Evolutionary conservation across 805 yeast genomes (phyloP).

Genomic region (Candida dajiaensis): DNA sequence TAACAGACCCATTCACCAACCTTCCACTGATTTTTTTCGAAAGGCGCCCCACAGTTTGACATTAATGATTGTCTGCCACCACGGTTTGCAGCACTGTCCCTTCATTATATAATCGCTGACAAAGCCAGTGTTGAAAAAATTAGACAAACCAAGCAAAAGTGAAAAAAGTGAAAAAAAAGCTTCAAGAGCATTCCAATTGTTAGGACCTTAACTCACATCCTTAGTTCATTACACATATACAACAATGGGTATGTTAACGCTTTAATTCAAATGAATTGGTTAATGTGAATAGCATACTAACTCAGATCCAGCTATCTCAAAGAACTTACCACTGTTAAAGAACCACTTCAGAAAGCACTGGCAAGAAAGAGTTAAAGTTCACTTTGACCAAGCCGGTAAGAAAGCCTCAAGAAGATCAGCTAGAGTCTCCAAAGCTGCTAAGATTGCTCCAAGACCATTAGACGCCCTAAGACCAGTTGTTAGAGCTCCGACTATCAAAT

Average conservation of each 20-base stretch:
- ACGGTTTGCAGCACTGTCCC: background rate
- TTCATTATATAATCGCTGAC: background rate
- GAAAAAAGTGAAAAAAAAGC: background rate
- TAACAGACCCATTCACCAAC: too few species aligned
- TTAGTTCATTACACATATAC: background rate
- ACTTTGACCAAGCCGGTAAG: slow-evolving; percentile 99
- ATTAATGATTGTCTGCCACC: too few species aligned
- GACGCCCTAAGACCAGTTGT: slow-evolving; percentile 96
- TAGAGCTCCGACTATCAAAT: slow-evolving; percentile 97
- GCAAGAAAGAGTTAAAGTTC: slow-evolving; percentile 99
- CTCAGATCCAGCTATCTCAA: slow-evolving; percentile 71
- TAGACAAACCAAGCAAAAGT: background rate
- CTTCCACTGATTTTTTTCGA: too few species aligned
- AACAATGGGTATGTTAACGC: background rate
- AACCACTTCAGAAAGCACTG: slow-evolving; percentile 99
- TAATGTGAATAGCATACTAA: background rate
- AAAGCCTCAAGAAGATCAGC: slow-evolving; percentile 95
- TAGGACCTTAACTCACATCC: background rate
- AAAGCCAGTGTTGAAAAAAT: background rate
- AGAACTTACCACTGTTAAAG: slow-evolving; percentile 98
- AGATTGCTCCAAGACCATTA: slow-evolving; percentile 95
- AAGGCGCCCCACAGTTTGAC: too few species aligned
- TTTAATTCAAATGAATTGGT: background rate
- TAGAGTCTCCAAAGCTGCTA: slow-evolving; percentile 91
- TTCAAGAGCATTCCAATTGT: background rate